Evolutionary conservation across 805 yeast genomes (phyloP).

Genomic region (Scheffersomyces ergatensis): DNA sequence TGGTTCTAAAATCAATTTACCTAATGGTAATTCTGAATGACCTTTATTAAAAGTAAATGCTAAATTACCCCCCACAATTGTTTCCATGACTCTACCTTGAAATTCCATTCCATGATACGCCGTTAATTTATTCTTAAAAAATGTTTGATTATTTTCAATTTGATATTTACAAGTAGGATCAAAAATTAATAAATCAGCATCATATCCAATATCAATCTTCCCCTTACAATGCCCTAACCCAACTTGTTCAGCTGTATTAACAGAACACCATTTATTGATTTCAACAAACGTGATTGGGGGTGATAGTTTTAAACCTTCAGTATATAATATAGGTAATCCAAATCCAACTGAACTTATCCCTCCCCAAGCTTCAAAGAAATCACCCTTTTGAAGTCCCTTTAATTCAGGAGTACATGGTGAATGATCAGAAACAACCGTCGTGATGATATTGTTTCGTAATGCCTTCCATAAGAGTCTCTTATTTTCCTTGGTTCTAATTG

Average conservation of each 20-base stretch:
- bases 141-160: slow-evolving; percentile 54
- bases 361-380: slow-evolving; percentile 94
- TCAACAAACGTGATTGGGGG: slow-evolving; percentile 56
- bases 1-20: slow-evolving; percentile 60
- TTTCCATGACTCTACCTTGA: slow-evolving; percentile 74
- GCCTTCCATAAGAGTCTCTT: slow-evolving; percentile 78
- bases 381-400: slow-evolving; percentile 78
- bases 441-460: slow-evolving; percentile 58
- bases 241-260: slow-evolving; percentile 81
- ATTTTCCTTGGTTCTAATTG: slow-evolving; percentile 76
- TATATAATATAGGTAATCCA: slow-evolving; percentile 78
- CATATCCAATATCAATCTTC: slow-evolving; percentile 65
- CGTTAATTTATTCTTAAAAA: slow-evolving; percentile 83
- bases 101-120: slow-evolving; percentile 76
- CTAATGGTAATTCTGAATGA: slow-evolving; percentile 54
- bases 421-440: slow-evolving; percentile 91
- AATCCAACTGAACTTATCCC: slow-evolving; percentile 93
- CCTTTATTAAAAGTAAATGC: slow-evolving; percentile 61
- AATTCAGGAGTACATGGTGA: slow-evolving; percentile 94
- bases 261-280: slow-evolving; percentile 75
- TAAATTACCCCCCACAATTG: slow-evolving; percentile 72
- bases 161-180: slow-evolving; percentile 56
- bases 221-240: slow-evolving; percentile 79
- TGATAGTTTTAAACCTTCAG: slow-evolving; percentile 59
- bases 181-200: slow-evolving; percentile 86